Percentiles rank a stretch among this genome's conserved stretches.
These are phyloP conservation scores for Tetrapyrgos nigripes DNA, from an alignment of 1,284 basidiomycete genomes.

Conservation along the genomic window DNA sequence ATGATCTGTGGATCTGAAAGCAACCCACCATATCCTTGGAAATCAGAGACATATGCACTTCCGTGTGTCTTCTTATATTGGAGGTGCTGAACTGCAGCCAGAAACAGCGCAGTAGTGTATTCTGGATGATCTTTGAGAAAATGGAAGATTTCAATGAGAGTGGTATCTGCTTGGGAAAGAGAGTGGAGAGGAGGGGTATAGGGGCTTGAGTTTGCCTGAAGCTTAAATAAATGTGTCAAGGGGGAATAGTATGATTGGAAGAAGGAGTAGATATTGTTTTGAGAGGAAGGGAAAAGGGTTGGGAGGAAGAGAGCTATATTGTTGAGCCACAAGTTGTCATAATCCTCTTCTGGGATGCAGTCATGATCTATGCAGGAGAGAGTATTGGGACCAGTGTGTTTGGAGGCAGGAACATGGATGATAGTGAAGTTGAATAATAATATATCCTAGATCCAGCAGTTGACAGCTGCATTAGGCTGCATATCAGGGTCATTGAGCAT, in stretches of 20 bases:
- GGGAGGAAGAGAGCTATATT: background rate
- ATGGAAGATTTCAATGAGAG: too few species aligned
- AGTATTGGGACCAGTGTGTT: slow-evolving; percentile 6
- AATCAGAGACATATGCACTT: too few species aligned
- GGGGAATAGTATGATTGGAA: too few species aligned
- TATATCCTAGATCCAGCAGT: slow-evolving; percentile 2
- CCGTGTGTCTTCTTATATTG: too few species aligned
- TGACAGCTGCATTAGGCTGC: slow-evolving; percentile 4
- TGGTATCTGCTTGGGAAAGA: too few species aligned
- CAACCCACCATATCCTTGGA: too few species aligned
- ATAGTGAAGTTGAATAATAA: slow-evolving; percentile 3
- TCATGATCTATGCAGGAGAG: slow-evolving; percentile 2
- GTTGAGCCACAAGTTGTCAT: slow-evolving; percentile 1
- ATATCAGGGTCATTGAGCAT: slow-evolving; percentile 5
- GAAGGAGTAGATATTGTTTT: background rate
- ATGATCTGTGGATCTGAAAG: too few species aligned
- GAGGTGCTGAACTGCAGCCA: too few species aligned
- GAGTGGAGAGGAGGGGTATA: too few species aligned
- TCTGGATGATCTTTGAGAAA: too few species aligned
- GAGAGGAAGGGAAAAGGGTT: background rate
- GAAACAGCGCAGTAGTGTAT: too few species aligned
- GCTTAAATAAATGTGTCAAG: background rate
- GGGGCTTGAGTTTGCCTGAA: too few species aligned
- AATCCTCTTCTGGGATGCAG: background rate
- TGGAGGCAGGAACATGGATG: background rate